These are phyloP conservation scores for Penicillium flavigenum DNA, from an alignment of 495 filamentous ascomycete species.

Conservation along the genomic window DNA sequence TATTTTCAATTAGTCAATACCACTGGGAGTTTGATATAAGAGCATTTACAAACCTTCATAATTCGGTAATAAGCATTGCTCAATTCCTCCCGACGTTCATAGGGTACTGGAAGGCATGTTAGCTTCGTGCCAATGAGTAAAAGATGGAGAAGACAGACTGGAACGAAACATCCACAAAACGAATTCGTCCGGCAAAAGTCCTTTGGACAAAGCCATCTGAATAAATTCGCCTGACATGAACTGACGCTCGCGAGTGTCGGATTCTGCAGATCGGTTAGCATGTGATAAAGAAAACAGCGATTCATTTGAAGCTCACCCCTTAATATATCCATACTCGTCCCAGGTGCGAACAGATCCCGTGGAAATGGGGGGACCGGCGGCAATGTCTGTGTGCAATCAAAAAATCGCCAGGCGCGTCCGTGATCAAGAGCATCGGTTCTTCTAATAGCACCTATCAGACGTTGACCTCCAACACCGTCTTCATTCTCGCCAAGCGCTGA, in stretches of 20 bases:
- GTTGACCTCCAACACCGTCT: conserved; percentile 49
- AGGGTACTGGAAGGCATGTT: conserved; percentile 43
- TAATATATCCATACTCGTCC: conserved; percentile 32
- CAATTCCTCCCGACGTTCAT: conserved; percentile 60
- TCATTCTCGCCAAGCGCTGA: conserved; percentile 53
- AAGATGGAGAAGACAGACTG: conserved; percentile 31
- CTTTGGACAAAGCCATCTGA: conserved; percentile 45
- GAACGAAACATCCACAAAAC: conserved; percentile 73
- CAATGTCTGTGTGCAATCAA: conserved; percentile 38
- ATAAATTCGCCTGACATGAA: conserved; percentile 66
- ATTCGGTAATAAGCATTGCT: conserved; percentile 62
- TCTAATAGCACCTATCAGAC: conserved; percentile 67
- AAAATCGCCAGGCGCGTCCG: conserved; percentile 67
- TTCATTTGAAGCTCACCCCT: conserved; percentile 31
- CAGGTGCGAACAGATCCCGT: conserved; percentile 25
- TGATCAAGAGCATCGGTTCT: conserved; percentile 69
- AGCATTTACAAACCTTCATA: conserved; percentile 40
- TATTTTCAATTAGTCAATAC: conserved; percentile 3
- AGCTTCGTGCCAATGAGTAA: conserved; percentile 10
- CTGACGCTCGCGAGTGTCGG: conserved; percentile 55
- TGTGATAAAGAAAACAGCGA: not conserved
- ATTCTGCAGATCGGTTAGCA: conserved; percentile 32
- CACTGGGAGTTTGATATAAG: not conserved
- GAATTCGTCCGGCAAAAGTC: conserved; percentile 65
- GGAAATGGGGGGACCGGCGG: conserved; percentile 42